Conservation (phyloP, 2,329 filamentous ascomycete genomes). For the Trichoderma oligosporum region DNA sequence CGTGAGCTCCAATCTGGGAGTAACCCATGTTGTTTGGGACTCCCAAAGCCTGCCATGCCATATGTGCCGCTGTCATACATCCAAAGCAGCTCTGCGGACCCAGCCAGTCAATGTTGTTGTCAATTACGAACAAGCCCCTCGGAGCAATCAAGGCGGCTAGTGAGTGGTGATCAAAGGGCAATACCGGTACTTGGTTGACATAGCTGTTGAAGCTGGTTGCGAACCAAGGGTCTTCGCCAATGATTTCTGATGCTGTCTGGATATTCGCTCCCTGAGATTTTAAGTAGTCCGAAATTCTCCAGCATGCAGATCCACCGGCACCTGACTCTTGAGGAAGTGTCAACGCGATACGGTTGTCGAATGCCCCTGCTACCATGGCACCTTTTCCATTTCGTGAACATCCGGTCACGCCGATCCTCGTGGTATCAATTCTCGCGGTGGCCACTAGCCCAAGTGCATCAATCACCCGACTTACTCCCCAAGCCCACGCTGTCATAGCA, state of each 20-base stretch:
- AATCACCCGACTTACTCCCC: slow-evolving; percentile 13
- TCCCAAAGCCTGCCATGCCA: slow-evolving; percentile 6
- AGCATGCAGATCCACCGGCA: not conserved
- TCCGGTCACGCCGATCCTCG: slow-evolving; percentile 2
- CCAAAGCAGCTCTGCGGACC: slow-evolving; percentile 10
- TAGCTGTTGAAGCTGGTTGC: slow-evolving; percentile 1
- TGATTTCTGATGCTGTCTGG: slow-evolving; percentile 10
- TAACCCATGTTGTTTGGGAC: slow-evolving; percentile 1
- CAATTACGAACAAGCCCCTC: not conserved
- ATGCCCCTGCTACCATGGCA: slow-evolving; percentile 1
- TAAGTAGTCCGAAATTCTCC: slow-evolving; percentile 5
- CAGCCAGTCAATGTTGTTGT: slow-evolving; percentile 12
- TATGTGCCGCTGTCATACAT: slow-evolving; percentile 7
- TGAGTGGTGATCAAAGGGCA: slow-evolving; percentile 8
- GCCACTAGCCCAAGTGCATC: not conserved
- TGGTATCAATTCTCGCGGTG: not conserved
- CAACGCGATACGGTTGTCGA: not conserved
- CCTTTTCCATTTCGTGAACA: slow-evolving; percentile 10
- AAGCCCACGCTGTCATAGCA: slow-evolving; percentile 9
- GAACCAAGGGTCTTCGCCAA: slow-evolving; percentile 8
- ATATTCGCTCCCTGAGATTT: slow-evolving; percentile 8
- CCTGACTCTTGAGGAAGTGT: slow-evolving; percentile 13
- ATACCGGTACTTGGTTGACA: not conserved
- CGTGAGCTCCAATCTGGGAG: slow-evolving; percentile 10
- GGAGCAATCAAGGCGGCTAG: not conserved